Base-by-base conservation (phyloP, 371 early-diverging fungal genomes). In the Circinella minor region DNA sequence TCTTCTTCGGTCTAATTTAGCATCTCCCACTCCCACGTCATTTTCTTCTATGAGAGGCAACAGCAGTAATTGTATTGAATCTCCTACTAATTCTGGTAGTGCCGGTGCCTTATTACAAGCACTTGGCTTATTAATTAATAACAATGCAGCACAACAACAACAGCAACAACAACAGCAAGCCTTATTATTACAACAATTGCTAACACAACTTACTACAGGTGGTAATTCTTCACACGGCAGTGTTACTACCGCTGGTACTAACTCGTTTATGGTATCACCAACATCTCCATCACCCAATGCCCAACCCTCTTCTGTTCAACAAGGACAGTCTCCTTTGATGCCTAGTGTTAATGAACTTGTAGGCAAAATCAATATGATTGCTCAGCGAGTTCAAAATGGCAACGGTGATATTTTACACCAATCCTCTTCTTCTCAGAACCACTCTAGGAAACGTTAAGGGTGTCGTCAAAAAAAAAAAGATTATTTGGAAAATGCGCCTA, bases 1-100 rank as follows among this genome's bases (percentile, higher is more conserved):
- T 79, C 91, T 93, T 17, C 51, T 51, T 51, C 51, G 15, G 51
- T 15, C 51, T 15, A 8, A 51, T 15, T n/a, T 51, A 15, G 51
- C 5, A n/a, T 1, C 51, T 17, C 15, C 15, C 5, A 13, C 51
- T 17, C 4, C 51, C 15, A 13, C 51, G 15, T n/a, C 51, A 51
- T 15, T 11, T 13, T 13, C 15, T n/a, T 5, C 51, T 15, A 15
- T 15, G 5, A 51, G 17, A 51, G 43, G 43, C 3, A 43, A 9
- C 11, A 43, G 43, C 11, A 43, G 11, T 11, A 43, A 43, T 11
- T 6, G 43, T 43, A 43, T 43, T 8, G 51, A 51, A 8, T 14
- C 51, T 51, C 0, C 47, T 47, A 11, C 51, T 51, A n/a, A n/a
- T n/a, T 51, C 51, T 13, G n/a, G n/a, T n/a, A 14, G 17, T n/a